Base-by-base conservation (phyloP, 176 grass and related monocot genomes). In the Echinochloa phyllopogon region DNA sequence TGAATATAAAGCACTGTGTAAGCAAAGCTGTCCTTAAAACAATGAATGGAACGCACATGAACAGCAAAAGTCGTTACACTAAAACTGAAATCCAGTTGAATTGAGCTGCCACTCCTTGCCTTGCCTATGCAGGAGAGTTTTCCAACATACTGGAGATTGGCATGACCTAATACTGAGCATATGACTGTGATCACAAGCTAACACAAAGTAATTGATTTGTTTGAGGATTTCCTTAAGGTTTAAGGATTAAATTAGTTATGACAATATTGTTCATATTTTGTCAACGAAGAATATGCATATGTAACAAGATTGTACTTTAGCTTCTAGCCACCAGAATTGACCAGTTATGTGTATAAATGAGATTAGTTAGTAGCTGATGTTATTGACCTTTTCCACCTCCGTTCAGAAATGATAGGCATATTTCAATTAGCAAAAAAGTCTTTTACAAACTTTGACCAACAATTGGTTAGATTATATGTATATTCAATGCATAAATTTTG, bases 331-430 rank as follows among this genome's bases (percentile, higher is more conserved):
- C 29, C 15, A 21, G 75, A 45, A 16, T n/a, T 61, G 33, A 65
- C 33, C n/a, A 73, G 45, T 45, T 44, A 39, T 62, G 51, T 45
- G 0, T 14, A 64, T 65, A 82, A 75, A 86, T 82, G 63, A 10
- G 47, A 65, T 81, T 82, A 60, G 72, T 77, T 82, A 77, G 72
- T 65, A 76, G 63, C 53, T 71, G 33, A 89, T 70, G 24, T 3
- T 17, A 38, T 76, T 55, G 42, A 77, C 72, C 44, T 77, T 88
- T 21, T 55, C 74, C 55, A 72, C 23, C 29, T 33, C 29, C 29
- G 29, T 33, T 33, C 29, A 33, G 29, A 33, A 33, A 33, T 33
- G 29, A 2, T 33, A 33, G 29, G 29, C 29, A 33, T 33, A 33
- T 33, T 33, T 33, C 29, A 33, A 33, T 33, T 33, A 33, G 29